Conservation (phyloP, 768 basidiomycete species). For the Boletus insuetus region DNA sequence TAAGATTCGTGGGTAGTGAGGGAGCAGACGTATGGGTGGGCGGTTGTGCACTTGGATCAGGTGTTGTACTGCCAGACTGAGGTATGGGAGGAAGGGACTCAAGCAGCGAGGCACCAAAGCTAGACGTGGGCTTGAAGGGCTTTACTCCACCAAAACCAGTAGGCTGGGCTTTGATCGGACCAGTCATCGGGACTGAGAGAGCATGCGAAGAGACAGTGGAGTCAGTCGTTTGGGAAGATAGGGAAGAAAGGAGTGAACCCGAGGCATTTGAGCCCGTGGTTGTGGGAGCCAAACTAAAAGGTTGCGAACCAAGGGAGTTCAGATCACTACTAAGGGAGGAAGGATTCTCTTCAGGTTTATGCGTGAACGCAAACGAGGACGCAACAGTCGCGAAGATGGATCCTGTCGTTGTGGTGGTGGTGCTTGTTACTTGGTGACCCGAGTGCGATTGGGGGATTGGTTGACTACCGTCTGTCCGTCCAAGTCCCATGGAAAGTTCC, state of each 20-base stretch:
- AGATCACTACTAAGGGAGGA: background rate
- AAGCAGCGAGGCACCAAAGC: slow-evolving; percentile 73
- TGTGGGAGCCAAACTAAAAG: slow-evolving; percentile 33
- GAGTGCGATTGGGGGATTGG: slow-evolving; percentile 28
- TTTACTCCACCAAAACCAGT: slow-evolving; percentile 63
- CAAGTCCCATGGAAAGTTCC: slow-evolving; percentile 63
- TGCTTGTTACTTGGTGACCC: slow-evolving; percentile 28
- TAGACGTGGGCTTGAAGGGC: slow-evolving; percentile 80
- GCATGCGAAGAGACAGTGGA: slow-evolving; percentile 33
- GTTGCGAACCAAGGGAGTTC: slow-evolving; percentile 16
- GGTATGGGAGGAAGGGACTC: slow-evolving; percentile 75
- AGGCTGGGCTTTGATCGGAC: slow-evolving; percentile 39
- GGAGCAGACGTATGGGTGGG: slow-evolving; percentile 18
- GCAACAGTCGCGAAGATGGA: slow-evolving; percentile 67
- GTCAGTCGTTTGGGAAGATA: slow-evolving; percentile 54
- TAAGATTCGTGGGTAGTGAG: slow-evolving; percentile 23
- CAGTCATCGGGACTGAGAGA: slow-evolving; percentile 33
- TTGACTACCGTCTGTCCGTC: slow-evolving; percentile 29
- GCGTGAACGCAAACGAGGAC: slow-evolving; percentile 60
- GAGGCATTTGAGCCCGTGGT: slow-evolving; percentile 43
- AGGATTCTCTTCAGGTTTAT: slow-evolving; percentile 30
- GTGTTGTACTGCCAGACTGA: slow-evolving; percentile 50
- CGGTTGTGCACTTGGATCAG: slow-evolving; percentile 29
- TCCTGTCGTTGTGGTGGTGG: slow-evolving; percentile 18
- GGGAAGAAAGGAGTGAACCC: slow-evolving; percentile 43